phyloP scores from a whole-genome alignment of 2,329 filamentous ascomycete species.

The Pseudogymnoascus sp. region DNA sequence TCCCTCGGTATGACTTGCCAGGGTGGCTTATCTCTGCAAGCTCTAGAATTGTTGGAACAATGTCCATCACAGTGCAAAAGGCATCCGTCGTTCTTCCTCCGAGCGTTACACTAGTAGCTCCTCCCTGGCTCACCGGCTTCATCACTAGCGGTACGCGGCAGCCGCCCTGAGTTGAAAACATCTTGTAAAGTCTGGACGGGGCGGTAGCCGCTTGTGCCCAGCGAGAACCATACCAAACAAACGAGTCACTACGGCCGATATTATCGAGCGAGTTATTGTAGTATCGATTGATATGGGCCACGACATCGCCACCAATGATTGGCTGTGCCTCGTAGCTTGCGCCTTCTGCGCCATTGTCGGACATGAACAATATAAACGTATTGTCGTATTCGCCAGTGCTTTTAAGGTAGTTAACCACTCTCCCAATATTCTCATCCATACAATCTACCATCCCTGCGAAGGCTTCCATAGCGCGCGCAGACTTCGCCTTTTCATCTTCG shows the following conservation, averaged over 20 bases:
- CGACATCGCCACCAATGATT: constrained; percentile 45
- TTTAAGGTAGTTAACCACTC: constrained; percentile 48
- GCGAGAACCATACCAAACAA: constrained; percentile 52
- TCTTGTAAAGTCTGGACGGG: constrained; percentile 34
- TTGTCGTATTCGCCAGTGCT: constrained; percentile 52
- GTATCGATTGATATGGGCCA: constrained; percentile 47
- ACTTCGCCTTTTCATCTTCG: constrained; percentile 39
- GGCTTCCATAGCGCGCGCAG: constrained; percentile 50
- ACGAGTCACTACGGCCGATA: constrained; percentile 48
- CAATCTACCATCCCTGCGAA: constrained; percentile 58
- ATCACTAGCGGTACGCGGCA: constrained; percentile 1
- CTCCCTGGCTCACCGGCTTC: not conserved
- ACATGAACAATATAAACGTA: constrained; percentile 57
- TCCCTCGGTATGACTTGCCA: constrained; percentile 23
- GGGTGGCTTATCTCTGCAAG: constrained; percentile 30
- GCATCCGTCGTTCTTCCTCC: constrained; percentile 18
- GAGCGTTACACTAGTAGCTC: not conserved
- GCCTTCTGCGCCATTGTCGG: constrained; percentile 55
- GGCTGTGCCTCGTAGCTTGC: constrained; percentile 51
- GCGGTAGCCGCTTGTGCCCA: constrained; percentile 49
- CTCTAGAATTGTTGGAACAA: constrained; percentile 31
- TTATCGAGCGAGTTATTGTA: constrained; percentile 52
- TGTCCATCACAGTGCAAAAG: constrained; percentile 34
- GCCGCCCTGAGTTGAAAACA: not conserved
- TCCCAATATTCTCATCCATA: constrained; percentile 53